phyloP scores from a whole-genome alignment of 108 stramenopile species.

The Seminavis robusta region DNA sequence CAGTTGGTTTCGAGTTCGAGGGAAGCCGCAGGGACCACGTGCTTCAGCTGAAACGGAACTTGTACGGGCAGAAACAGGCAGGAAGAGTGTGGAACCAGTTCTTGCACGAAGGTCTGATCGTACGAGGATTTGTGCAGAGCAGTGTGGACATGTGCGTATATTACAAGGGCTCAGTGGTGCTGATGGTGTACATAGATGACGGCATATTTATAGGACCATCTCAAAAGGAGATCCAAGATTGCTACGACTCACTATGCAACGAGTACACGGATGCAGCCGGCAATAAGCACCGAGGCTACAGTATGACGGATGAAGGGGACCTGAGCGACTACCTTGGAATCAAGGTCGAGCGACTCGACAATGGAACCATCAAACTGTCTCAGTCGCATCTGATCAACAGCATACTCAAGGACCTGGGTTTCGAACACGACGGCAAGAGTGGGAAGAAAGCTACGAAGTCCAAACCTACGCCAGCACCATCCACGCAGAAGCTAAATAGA shows the following conservation, averaged over 20 bases:
- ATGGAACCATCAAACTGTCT: conserved; percentile 29
- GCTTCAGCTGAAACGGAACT: conserved; percentile 25
- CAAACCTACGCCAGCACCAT: conserved; percentile 4
- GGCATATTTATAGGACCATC: conserved; percentile 33
- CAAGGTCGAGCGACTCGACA: conserved; percentile 13
- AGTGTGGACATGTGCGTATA: conserved; percentile 46
- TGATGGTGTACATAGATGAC: conserved; percentile 45
- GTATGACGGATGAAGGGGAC: conserved; percentile 33
- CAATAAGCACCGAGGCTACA: conserved; percentile 9
- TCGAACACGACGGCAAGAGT: no score
- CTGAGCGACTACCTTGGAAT: conserved; percentile 22
- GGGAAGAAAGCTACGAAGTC: conserved; percentile 1
- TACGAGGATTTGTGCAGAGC: conserved; percentile 30
- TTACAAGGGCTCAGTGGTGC: conserved; percentile 31
- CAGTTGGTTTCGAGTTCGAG: conserved; percentile 25
- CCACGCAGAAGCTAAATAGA: conserved; percentile 3
- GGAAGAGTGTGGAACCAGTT: conserved; percentile 36
- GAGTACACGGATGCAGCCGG: conserved; percentile 5
- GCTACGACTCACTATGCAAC: neutral
- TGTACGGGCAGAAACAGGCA: conserved; percentile 38
- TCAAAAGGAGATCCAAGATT: conserved; percentile 14
- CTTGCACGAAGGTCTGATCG: conserved; percentile 12
- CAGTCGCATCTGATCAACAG: conserved; percentile 39
- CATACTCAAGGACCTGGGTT: neutral
- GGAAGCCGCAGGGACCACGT: conserved; percentile 25